phyloP scores from a whole-genome alignment of 768 basidiomycete species.

The Vararia minispora region DNA sequence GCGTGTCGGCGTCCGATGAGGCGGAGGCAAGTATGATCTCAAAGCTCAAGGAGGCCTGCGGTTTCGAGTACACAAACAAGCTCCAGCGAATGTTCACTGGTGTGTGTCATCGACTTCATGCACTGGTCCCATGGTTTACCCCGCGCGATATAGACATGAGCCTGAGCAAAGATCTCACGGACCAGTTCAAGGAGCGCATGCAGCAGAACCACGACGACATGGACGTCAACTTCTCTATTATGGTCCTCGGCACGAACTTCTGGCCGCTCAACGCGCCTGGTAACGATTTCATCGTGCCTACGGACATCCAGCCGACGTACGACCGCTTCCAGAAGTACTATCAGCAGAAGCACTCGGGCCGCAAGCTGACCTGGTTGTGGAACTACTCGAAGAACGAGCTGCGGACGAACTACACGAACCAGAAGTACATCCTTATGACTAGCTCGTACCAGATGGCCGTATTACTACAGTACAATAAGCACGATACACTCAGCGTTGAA shows the following conservation, averaged over 20 bases:
- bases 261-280: constrained; percentile 85
- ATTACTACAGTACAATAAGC: constrained; percentile 87
- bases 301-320: constrained; percentile 79
- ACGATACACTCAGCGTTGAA: constrained; percentile 73
- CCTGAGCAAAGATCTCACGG: constrained; percentile 89
- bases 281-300: constrained; percentile 82
- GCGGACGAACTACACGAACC: constrained; percentile 82
- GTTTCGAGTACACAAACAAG: constrained; percentile 95
- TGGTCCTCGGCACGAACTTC: constrained; percentile 92
- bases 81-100: constrained; percentile 95
- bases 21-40: constrained; percentile 97
- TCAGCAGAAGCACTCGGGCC: constrained; percentile 85
- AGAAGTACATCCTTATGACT: constrained; percentile 94
- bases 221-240: constrained; percentile 84
- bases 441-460: constrained; percentile 93
- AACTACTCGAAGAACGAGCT: constrained; percentile 97
- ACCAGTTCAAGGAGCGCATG: constrained; percentile 92
- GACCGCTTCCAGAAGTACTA: constrained; percentile 91
- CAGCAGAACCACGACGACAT: constrained; percentile 75
- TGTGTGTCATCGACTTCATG: constrained; percentile 20
- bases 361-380: constrained; percentile 97
- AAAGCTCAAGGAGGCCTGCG: constrained; percentile 92
- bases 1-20: constrained; percentile 89
- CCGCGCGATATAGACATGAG: constrained; percentile 60
- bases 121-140: background rate